A percentile compares a stretch with the other conserved stretches of the same genome.
Conservation (phyloP, 495 filamentous ascomycete genomes). For the Lineolata rhizophorae region DNA sequence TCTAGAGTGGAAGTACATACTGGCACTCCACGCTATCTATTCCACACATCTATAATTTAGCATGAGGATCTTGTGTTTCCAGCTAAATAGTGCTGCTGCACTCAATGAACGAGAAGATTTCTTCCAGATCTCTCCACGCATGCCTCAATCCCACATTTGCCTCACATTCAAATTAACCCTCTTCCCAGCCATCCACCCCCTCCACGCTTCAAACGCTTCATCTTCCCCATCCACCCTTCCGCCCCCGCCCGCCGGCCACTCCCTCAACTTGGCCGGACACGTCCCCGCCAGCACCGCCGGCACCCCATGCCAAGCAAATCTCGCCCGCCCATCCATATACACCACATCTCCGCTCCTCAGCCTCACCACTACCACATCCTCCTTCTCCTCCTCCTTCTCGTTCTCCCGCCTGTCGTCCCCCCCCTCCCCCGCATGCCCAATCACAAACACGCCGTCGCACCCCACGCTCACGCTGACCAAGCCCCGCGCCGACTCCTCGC, state of each 20-base stretch:
- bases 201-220: constrained; percentile 38
- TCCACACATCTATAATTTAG: too few relatives aligned
- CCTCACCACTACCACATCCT: constrained; percentile 32
- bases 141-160: constrained; percentile 49
- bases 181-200: constrained; percentile 67
- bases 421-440: constrained; percentile 26
- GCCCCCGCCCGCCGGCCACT: constrained; percentile 41
- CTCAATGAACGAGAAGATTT: too few relatives aligned
- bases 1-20: too few relatives aligned
- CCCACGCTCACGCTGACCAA: constrained; percentile 72
- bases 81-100: too few relatives aligned
- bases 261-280: constrained; percentile 48
- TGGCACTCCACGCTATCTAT: too few relatives aligned
- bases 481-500: constrained; percentile 50
- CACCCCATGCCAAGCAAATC: constrained; percentile 89
- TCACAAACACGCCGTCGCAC: constrained; percentile 69
- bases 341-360: constrained; percentile 63
- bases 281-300: constrained; percentile 57
- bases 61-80: too few relatives aligned
- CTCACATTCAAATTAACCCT: constrained; percentile 79
- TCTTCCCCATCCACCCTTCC: constrained; percentile 9
- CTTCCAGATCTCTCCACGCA: too few relatives aligned
- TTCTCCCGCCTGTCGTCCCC: too few relatives aligned
- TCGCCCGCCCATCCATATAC: constrained; percentile 53
- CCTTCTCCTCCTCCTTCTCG: constrained; percentile 1